These are phyloP conservation scores for Diutina pseudorugosa DNA, from an alignment of 1,139 yeast genomes.

Conservation along the genomic window DNA sequence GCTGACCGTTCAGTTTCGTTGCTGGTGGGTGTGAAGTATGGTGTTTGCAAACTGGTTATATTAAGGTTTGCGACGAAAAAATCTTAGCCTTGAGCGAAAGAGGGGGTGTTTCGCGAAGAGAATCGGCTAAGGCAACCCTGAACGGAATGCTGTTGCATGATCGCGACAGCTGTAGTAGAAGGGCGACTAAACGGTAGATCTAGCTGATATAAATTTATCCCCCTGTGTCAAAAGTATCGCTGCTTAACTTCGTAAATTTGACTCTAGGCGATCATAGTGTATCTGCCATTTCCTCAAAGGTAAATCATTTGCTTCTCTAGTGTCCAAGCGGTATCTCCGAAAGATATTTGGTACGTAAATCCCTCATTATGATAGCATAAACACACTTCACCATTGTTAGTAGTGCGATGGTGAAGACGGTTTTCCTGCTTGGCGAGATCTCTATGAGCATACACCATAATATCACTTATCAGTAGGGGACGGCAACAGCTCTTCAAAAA, in stretches of 20 bases:
- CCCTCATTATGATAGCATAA: not conserved
- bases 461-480: not conserved
- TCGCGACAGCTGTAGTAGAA: too few species aligned
- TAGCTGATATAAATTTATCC: too few species aligned
- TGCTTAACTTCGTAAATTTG: not conserved
- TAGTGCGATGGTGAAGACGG: not conserved
- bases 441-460: too few species aligned
- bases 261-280: not conserved
- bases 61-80: not conserved
- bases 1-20: not conserved
- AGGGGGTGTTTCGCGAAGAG: not conserved
- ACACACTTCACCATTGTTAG: not conserved
- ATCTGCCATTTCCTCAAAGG: too few species aligned
- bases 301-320: not conserved
- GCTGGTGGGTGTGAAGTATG: not conserved
- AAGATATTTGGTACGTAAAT: not conserved
- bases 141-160: not conserved
- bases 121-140: not conserved
- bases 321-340: not conserved
- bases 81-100: not conserved
- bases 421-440: not conserved
- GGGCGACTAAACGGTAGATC: too few species aligned
- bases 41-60: not conserved
- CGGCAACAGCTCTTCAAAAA: not conserved
- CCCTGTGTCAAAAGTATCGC: not conserved